These are phyloP conservation scores for Pestalotiopsis fici DNA, from an alignment of 2,329 filamentous ascomycete species.

Conservation along the genomic window DNA sequence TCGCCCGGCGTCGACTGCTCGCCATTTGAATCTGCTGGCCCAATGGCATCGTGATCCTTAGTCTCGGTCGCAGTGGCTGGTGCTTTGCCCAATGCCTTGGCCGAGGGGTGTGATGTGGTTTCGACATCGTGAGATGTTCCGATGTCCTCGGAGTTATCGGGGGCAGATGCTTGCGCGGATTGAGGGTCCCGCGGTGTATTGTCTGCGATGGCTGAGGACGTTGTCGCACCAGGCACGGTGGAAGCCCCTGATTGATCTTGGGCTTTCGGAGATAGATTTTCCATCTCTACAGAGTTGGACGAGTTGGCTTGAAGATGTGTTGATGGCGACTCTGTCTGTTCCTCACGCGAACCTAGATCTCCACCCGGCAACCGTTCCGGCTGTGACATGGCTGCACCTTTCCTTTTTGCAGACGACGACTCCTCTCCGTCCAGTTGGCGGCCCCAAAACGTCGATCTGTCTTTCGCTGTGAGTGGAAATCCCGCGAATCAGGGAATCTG, in stretches of 20 bases:
- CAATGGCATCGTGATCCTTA: constrained; percentile 12
- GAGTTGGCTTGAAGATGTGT: not conserved
- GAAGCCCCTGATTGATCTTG: not conserved
- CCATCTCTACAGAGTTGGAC: constrained; percentile 8
- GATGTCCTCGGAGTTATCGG: not conserved
- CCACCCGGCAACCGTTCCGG: constrained; percentile 9
- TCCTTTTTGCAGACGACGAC: not conserved
- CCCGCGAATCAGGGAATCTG: not conserved
- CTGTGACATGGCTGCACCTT: constrained; percentile 7
- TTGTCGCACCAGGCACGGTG: not conserved
- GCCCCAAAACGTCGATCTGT: not conserved
- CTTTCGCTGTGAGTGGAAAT: not conserved
- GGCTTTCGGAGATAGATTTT: constrained; percentile 5
- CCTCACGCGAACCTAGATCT: constrained; percentile 7
- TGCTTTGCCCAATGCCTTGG: constrained; percentile 10
- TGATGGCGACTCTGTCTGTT: not conserved
- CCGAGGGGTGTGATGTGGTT: not conserved
- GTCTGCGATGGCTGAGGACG: not conserved
- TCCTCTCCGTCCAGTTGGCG: not conserved
- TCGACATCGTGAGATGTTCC: not conserved
- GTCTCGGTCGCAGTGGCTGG: not conserved
- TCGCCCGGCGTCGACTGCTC: constrained; percentile 12
- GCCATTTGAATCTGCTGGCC: constrained; percentile 12
- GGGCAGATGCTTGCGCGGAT: not conserved
- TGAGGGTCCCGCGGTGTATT: not conserved